Evolutionary conservation across 192 early-diverging fungal species (phyloP).

Genomic region (Backusella parvicylindrica): DNA sequence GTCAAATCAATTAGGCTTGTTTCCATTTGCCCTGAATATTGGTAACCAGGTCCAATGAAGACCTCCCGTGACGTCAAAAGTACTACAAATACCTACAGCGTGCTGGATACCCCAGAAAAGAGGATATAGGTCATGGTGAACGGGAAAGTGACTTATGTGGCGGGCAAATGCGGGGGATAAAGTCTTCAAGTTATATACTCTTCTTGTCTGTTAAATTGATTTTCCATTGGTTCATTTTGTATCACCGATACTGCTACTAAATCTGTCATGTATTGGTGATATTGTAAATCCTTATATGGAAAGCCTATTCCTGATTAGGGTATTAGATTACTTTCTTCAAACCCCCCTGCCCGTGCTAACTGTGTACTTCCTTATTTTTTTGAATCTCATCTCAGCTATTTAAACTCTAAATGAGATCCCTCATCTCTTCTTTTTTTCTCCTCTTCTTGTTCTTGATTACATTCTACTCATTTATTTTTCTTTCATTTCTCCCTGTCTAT

Average conservation of each 20-base stretch:
- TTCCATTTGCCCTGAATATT: slow-evolving; percentile 6
- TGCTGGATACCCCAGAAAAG: background rate
- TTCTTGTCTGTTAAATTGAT: background rate
- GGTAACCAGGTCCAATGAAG: background rate
- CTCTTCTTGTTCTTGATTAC: slow-evolving; percentile 3
- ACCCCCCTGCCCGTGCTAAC: slow-evolving; percentile 10
- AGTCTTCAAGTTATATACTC: background rate
- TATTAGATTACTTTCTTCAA: slow-evolving; percentile 7
- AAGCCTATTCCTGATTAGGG: background rate
- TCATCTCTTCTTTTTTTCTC: background rate
- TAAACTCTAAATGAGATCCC: slow-evolving; percentile 1
- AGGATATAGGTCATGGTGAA: background rate
- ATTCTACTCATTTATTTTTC: background rate
- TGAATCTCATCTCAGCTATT: background rate
- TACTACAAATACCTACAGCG: background rate
- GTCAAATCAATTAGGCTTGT: background rate
- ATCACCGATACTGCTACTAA: slow-evolving; percentile 2
- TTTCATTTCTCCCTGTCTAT: background rate
- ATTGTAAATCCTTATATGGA: slow-evolving; percentile 6
- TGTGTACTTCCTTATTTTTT: background rate
- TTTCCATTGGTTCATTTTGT: slow-evolving; percentile 13
- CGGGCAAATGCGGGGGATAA: slow-evolving; percentile 17
- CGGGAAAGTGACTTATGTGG: slow-evolving; percentile 20
- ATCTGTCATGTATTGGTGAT: slow-evolving; percentile 6
- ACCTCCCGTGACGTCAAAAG: slow-evolving; percentile 10